Evolutionary conservation across 345 rosid genomes (phyloP).

Genomic region (Aquilaria malaccensis): DNA sequence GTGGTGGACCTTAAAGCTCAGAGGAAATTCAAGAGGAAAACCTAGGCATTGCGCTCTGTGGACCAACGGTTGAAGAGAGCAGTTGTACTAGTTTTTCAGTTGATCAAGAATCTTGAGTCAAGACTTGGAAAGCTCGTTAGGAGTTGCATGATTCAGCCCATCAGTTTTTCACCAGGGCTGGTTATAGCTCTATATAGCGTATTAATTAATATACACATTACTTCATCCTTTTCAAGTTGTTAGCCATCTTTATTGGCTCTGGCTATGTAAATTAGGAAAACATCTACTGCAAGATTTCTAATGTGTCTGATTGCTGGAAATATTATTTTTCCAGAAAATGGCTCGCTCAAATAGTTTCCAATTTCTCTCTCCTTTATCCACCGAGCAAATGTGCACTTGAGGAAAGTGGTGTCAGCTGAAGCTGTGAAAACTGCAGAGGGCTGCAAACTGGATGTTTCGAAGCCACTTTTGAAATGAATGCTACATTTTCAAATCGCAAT

Average conservation of each 20-base stretch:
- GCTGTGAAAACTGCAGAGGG: too few species aligned
- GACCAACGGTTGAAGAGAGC: neutral
- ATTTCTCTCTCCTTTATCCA: too few species aligned
- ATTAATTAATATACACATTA: neutral
- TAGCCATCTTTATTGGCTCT: neutral
- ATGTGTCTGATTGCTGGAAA: too few species aligned
- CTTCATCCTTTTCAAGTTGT: neutral
- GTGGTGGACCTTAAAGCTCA: slow-evolving; percentile 67
- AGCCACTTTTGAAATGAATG: too few species aligned
- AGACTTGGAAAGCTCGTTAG: neutral
- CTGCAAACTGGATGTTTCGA: too few species aligned
- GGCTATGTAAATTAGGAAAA: neutral
- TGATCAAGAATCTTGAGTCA: neutral
- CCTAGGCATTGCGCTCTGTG: slow-evolving; percentile 9
- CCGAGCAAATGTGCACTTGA: too few species aligned
- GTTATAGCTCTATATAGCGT: neutral
- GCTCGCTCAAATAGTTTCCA: too few species aligned
- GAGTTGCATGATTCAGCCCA: slow-evolving; percentile 6
- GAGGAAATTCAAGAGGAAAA: slow-evolving; percentile 47
- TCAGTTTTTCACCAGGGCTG: slow-evolving; percentile 11
- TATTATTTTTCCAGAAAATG: too few species aligned
- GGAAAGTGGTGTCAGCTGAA: too few species aligned
- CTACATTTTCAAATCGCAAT: too few species aligned
- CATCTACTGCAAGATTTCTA: too few species aligned
- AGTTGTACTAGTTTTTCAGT: neutral